Base-by-base conservation (phyloP, 352 stramenopile species). In the Phytophthora sp. region DNA sequence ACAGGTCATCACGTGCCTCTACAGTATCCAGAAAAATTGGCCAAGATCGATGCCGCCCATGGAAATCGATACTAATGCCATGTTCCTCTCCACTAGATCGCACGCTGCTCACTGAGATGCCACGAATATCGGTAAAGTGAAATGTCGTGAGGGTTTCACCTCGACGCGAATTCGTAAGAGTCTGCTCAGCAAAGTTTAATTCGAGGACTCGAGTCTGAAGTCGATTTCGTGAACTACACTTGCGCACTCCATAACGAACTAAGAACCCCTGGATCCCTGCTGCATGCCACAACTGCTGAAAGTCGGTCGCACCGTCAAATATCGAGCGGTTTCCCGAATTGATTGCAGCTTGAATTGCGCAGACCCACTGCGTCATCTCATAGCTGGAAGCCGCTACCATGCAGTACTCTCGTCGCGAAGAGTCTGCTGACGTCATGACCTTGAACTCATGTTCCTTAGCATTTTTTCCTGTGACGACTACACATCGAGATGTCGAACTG, bases 181-280 rank as follows among this genome's bases (percentile, higher is more conserved):
- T 92, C 54, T 93, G 83, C 31, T 95, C 87, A 8, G 86, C 86
- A 70, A 95, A 95, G 38, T 95, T 95, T 17, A 95, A 67, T 55
- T 95, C 87, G 7, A 95, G 71, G 27, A 95, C 85, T 27, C 87
- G 79, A 42, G 87, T 95, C 54, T 93, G 87, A 54, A 95, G 73
- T 35, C 88, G 80, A 67, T 92, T 92, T 26, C 84, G 73, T 11
- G 72, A 80, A 38, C 82, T 94, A 46, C 81, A 82, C 58, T 95
- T 95, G 35, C 87, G 85, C 8, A 95, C 77, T 12, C 87, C 87
- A 41, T 95, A 95, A 17, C 85, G 87, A 27, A 95, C 66, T 38
- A 95, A 54, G 53, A 95, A 92, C 7, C 84, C 85, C 35, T 93
- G 72, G 24, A 95, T 93, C 15, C 87, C 87, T 1, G 76, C 66